Evolutionary conservation across 2,329 filamentous ascomycete genomes (phyloP), one percentile per base, ranked within the genome.

Genomic region (Phaeosphaeriaceae sp.): DNA sequence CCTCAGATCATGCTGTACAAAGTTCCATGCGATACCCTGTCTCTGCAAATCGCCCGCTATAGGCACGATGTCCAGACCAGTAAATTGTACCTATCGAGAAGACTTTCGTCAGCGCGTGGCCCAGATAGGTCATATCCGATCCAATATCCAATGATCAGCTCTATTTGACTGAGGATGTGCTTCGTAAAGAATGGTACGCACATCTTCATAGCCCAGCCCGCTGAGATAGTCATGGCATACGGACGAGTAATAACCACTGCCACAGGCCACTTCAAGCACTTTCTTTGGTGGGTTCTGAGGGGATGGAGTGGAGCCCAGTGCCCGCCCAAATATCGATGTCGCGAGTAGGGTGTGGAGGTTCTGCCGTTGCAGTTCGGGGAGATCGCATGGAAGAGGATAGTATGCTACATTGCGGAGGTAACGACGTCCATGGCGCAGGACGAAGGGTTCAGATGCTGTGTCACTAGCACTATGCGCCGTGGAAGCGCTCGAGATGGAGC

Each of bases 311-410:
- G 89, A 90, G 77, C 91, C 93, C 55, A 95, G 85, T 0, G 92
- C 91, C 11, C 88, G 88, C 46, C 92, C 92, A 69, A 95, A 93
- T 33, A 96, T 86, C 71, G 92, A 88, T 66, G 92, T 89, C 51
- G 93, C 83, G 61, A 97, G 85, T 65, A 96, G 84, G 0, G 93
- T 96, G 58, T 92, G 88, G 55, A 97, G 82, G 48, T 89, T 93
- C 78, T 97, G 93, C 56, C 93, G 87, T 78, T 97, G 92, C 49
- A 96, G 85, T 79, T 97, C 93, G 42, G 89, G 83, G 42, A 97
- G 85, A 79, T 97, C 94, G 79, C 91, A 90, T 41, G 94, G 94
- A 1, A 97, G 83, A n/a, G 92, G 92, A 70, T 98, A 97, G 49
- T 64, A 25, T 7, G 87, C 80, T 27, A 91, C 81, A 71, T 96